Base-by-base conservation (phyloP, 2,329 filamentous ascomycete species). In the Nothomitra cinnamomea region DNA sequence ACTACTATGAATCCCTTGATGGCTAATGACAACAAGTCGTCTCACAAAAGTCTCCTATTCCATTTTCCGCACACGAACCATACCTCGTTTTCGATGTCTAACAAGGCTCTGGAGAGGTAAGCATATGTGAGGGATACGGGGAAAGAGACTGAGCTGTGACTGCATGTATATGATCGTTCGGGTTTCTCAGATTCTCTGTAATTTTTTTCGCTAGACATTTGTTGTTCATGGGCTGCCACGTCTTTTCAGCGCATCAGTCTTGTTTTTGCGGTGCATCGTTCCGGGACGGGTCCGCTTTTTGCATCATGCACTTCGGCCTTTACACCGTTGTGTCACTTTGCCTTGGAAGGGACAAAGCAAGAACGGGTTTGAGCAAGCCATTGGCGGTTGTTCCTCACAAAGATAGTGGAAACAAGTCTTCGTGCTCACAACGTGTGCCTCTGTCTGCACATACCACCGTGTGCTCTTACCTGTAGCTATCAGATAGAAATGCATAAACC, bases 151-250 rank as follows among this genome's bases (percentile, higher is more conserved):
- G 25, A n/a, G 25, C 19, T 35, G 25, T 21, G 25, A 32, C 22
- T 49, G 25, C 10, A 49, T 49, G 45, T 49, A 49, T 19, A 35
- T 49, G 45, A 35, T 49, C 45, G 25, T 49, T 49, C 45, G n/a
- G 28, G 28, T 49, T 49, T 49, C 24, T 35, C 15, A 12, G 43
- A 17, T 32, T 49, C 32, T 15, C n/a, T 49, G 25, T 49, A 49
- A 28, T 12, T 48, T 48, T n/a, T 49, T 41, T 32, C 15, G 15
- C 25, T 49, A 49, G 45, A 49, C 24, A 28, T 32, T n/a, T 35
- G 8, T 24, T 49, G 19, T 49, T 49, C 24, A 32, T 32, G 28
- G 10, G 28, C 10, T 32, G 28, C 45, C 25, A 28, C 24, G 45
- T 32, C 45, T 7, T 49, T 25, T 48, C 24, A 10, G 32, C 25